phyloP scores from a whole-genome alignment of 1,284 basidiomycete genomes.

The Ceratobasidium sp. region DNA sequence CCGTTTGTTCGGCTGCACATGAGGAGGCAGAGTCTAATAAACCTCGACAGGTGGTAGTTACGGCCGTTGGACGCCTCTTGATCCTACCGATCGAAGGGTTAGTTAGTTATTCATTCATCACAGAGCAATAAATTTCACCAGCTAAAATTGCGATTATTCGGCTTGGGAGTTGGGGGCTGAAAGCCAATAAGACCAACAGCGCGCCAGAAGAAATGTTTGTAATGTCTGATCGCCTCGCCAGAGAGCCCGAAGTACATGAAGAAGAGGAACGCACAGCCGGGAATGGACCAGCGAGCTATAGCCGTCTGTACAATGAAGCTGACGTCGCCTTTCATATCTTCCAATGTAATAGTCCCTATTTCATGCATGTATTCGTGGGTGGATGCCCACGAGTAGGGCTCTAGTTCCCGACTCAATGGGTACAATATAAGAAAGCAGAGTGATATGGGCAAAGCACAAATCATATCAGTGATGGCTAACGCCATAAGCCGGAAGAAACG shows the following conservation, averaged over 20 bases:
- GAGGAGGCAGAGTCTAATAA: neutral
- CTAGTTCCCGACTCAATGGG: conserved; percentile 40
- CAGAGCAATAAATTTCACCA: neutral
- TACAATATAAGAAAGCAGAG: neutral
- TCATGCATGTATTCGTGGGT: conserved; percentile 46
- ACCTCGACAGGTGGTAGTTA: neutral
- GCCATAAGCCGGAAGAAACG: conserved; percentile 34
- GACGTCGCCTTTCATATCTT: too few relatives aligned
- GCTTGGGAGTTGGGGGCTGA: neutral
- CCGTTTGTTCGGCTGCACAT: neutral
- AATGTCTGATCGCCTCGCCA: conserved; percentile 23
- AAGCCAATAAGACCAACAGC: neutral
- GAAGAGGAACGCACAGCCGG: conserved; percentile 30
- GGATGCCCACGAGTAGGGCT: conserved; percentile 62
- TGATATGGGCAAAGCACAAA: conserved; percentile 4
- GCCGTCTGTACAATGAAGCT: neutral
- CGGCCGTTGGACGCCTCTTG: neutral
- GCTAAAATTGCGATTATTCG: neutral
- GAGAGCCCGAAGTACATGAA: conserved; percentile 40
- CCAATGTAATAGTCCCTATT: too few relatives aligned
- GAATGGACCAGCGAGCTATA: conserved; percentile 33
- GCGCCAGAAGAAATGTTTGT: conserved; percentile 6
- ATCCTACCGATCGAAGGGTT: neutral
- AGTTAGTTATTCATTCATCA: too few relatives aligned
- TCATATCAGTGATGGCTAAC: conserved; percentile 10